Conservation (phyloP, 2,329 filamentous ascomycete species). For the Diplocarpon rosae region DNA sequence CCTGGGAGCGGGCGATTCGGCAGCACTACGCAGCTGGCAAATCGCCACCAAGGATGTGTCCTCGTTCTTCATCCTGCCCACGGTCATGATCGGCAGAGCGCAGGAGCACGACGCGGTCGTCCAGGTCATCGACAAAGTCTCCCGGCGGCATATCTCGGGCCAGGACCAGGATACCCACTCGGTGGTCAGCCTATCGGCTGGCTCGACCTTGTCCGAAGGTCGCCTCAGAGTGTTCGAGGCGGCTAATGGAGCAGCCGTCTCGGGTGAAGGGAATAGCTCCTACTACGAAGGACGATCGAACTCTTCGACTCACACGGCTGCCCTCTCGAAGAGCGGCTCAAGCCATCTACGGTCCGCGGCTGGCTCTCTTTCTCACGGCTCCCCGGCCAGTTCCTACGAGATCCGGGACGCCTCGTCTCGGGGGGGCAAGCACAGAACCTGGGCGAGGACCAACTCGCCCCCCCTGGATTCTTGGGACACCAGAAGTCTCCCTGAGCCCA, state of each 20-base stretch:
- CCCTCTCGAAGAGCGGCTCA: constrained; percentile 9
- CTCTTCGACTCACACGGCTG: constrained; percentile 10
- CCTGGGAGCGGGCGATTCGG: constrained; percentile 62
- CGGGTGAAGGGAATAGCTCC: constrained; percentile 46
- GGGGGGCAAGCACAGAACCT: constrained; percentile 12
- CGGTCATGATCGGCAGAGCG: constrained; percentile 68
- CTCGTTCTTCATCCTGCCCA: constrained; percentile 81
- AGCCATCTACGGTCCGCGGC: constrained; percentile 12
- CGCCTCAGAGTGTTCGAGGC: constrained; percentile 17
- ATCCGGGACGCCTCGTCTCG: constrained; percentile 11
- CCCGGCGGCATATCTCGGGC: constrained; percentile 47
- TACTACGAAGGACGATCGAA: constrained; percentile 38
- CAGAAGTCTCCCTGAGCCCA: constrained; percentile 15
- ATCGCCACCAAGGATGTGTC: constrained; percentile 81
- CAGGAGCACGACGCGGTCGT: constrained; percentile 61
- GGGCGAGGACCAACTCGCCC: constrained; percentile 22
- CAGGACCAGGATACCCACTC: constrained; percentile 31
- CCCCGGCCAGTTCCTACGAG: constrained; percentile 19
- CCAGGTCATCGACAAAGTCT: constrained; percentile 65
- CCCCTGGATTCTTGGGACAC: constrained; percentile 13
- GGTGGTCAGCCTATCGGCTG: constrained; percentile 37
- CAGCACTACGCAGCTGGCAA: constrained; percentile 60
- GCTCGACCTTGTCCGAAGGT: constrained; percentile 39
- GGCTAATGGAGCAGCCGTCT: constrained; percentile 35
- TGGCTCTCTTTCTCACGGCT: constrained; percentile 14